These are phyloP conservation scores for Knoxdaviesia capensis DNA, from an alignment of 2,329 filamentous ascomycete species.

Conservation along the genomic window DNA sequence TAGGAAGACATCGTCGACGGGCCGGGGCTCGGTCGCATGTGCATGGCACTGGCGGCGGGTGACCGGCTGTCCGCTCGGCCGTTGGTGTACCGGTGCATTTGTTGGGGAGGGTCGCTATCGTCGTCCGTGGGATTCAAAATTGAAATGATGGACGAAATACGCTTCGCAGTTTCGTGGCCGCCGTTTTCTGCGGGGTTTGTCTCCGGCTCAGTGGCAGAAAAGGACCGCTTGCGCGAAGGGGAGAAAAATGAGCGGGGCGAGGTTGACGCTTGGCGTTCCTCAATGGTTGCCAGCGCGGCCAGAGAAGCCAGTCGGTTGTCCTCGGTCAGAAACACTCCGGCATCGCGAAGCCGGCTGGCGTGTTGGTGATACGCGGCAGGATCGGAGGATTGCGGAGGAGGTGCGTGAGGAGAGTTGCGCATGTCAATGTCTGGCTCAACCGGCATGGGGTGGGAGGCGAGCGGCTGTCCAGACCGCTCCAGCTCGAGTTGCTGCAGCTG, in stretches of 20 bases:
- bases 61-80: not conserved
- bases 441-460: conserved; percentile 15
- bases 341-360: conserved; percentile 17
- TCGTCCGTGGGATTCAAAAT: conserved; percentile 40
- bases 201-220: conserved; percentile 34
- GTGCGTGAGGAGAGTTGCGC: not conserved
- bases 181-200: conserved; percentile 7
- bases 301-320: conserved; percentile 39
- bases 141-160: conserved; percentile 56
- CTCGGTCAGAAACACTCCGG: conserved; percentile 23
- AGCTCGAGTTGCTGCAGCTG: not conserved
- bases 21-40: not conserved
- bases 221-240: conserved; percentile 44
- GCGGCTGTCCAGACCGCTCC: not conserved
- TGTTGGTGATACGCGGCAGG: conserved; percentile 31
- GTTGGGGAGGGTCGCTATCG: not conserved
- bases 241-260: conserved; percentile 41
- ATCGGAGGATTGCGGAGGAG: conserved; percentile 17
- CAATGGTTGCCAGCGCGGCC: conserved; percentile 21
- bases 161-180: conserved; percentile 28
- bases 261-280: conserved; percentile 33
- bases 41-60: not conserved
- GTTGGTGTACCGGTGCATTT: not conserved
- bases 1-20: too few relatives aligned
- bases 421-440: conserved; percentile 22